Conservation (phyloP, 352 stramenopile genomes). For the Pythium insidiosum region DNA sequence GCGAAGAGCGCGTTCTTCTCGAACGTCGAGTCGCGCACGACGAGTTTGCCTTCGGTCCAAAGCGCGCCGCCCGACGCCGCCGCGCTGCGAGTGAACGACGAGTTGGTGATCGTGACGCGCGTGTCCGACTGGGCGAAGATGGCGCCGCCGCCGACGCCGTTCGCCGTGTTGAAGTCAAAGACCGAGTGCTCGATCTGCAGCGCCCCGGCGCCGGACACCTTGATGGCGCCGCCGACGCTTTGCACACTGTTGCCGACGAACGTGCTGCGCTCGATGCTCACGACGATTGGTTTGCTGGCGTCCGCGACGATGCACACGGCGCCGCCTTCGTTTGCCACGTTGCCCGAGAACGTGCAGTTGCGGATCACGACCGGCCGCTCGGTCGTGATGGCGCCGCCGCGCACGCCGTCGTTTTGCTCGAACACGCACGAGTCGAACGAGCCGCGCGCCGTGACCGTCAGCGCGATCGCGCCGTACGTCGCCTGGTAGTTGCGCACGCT, state of each 20-base stretch:
- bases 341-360: neutral
- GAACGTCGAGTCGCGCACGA: neutral
- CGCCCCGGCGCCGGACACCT: too few relatives aligned
- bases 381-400: neutral
- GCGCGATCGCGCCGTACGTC: neutral
- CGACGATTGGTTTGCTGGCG: too few relatives aligned
- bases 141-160: too few relatives aligned
- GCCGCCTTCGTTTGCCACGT: neutral
- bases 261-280: too few relatives aligned
- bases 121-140: neutral
- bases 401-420: neutral
- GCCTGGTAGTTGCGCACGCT: neutral
- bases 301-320: too few relatives aligned
- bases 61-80: constrained; percentile 1
- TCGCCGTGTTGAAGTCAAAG: too few relatives aligned
- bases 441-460: neutral
- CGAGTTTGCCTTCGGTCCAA: constrained; percentile 2
- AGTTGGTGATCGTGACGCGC: neutral
- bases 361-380: neutral
- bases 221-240: neutral
- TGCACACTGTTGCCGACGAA: too few relatives aligned
- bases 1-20: neutral
- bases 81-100: neutral
- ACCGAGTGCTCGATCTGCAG: too few relatives aligned
- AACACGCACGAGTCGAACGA: neutral